Evolutionary conservation across 116 monocot species (phyloP).

Genomic region (Cymodocea nodosa): DNA sequence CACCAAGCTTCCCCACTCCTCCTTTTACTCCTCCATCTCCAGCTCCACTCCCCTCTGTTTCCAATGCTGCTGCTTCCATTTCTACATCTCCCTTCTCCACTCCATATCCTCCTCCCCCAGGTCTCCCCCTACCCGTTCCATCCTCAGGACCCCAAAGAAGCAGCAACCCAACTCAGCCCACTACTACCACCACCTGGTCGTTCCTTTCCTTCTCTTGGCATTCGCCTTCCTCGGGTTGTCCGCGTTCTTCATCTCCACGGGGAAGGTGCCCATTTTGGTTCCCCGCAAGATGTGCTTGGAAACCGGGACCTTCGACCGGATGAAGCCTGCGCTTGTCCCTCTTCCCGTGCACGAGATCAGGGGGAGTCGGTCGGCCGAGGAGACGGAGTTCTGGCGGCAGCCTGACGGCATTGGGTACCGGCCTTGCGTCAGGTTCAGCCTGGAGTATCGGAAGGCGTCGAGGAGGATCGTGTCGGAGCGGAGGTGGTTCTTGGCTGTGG

Average conservation of each 20-base stretch:
- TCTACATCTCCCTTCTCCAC: neutral
- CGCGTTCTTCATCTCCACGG: neutral
- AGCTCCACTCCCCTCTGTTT: neutral
- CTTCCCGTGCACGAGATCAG: neutral
- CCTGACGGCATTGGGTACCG: conserved; percentile 49
- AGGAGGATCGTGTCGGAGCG: conserved; percentile 13
- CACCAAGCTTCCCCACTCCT: conserved; percentile 1
- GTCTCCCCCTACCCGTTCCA: neutral
- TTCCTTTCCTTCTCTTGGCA: conserved; percentile 5
- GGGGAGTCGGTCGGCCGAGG: neutral
- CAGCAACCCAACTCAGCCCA: neutral
- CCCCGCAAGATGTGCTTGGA: neutral
- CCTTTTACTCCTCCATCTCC: neutral
- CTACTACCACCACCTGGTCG: neutral
- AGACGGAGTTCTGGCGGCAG: conserved; percentile 59
- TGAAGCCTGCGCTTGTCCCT: conserved; percentile 1
- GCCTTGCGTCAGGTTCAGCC: conserved; percentile 47
- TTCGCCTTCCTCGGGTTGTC: neutral
- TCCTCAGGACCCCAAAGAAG: conserved; percentile 5
- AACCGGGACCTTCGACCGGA: neutral
- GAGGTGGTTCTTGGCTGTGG: conserved; percentile 61
- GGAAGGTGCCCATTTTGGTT: neutral
- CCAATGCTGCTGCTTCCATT: conserved; percentile 4
- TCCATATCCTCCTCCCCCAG: conserved; percentile 1
- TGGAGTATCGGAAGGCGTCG: conserved; percentile 28